Evolutionary conservation across 2,329 filamentous ascomycete species (phyloP).

Genomic region (Ophiostoma perfectum): DNA sequence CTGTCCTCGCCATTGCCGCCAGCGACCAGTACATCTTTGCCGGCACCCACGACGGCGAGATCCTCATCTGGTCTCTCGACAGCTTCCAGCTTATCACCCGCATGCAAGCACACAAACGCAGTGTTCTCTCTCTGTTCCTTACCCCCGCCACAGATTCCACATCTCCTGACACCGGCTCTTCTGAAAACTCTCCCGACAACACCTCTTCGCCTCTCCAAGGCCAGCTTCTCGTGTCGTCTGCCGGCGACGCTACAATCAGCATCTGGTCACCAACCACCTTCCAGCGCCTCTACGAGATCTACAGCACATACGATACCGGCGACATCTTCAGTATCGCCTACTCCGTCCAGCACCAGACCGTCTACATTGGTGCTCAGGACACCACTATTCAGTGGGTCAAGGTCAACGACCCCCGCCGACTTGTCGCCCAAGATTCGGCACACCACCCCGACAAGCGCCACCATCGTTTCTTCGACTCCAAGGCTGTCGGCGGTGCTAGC

Average conservation of each 20-base stretch:
- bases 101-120: conserved; percentile 85
- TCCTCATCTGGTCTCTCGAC: conserved; percentile 82
- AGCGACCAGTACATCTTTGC: conserved; percentile 80
- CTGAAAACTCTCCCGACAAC: conserved; percentile 43
- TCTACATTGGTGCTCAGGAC: conserved; percentile 91
- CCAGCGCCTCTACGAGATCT: conserved; percentile 77
- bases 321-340: conserved; percentile 96
- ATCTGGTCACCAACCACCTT: conserved; percentile 81
- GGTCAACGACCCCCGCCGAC: conserved; percentile 57
- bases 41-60: conserved; percentile 88
- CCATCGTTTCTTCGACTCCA: conserved; percentile 89
- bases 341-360: conserved; percentile 68
- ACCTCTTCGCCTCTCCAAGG: conserved; percentile 43
- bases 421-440: conserved; percentile 56
- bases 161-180: background rate
- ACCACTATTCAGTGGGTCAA: conserved; percentile 92
- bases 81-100: conserved; percentile 76
- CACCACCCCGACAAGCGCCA: conserved; percentile 70
- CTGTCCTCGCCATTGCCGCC: conserved; percentile 75
- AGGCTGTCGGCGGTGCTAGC: conserved; percentile 72
- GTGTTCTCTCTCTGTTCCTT: conserved; percentile 78
- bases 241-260: conserved; percentile 88
- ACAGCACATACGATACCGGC: conserved; percentile 88
- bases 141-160: conserved; percentile 55
- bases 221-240: conserved; percentile 77